Conservation (phyloP, 495 filamentous ascomycete genomes). For the Penicillium tannophilum region DNA sequence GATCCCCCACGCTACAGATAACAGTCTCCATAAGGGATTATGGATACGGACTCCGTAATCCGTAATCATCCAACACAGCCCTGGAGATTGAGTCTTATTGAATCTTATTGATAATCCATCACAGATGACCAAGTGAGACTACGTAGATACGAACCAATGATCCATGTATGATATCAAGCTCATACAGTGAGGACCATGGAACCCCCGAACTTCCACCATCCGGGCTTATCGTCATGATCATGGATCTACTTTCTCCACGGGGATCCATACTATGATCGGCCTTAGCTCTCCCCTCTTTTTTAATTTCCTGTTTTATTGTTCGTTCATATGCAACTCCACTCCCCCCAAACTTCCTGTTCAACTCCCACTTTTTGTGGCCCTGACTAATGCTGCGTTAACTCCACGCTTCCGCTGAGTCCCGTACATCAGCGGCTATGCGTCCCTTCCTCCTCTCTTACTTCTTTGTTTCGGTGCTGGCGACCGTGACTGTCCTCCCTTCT, state of each 20-base stretch:
- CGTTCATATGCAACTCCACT: constrained; percentile 26
- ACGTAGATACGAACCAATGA: no score
- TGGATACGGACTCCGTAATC: no score
- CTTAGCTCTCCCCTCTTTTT: constrained; percentile 33
- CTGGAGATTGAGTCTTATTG: no score
- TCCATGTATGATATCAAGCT: no score
- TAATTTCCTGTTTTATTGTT: constrained; percentile 23
- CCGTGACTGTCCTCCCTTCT: constrained; percentile 34
- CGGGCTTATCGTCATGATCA: constrained; percentile 22
- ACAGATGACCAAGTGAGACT: no score
- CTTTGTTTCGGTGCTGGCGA: constrained; percentile 21
- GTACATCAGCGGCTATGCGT: constrained; percentile 33
- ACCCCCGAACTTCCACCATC: constrained; percentile 9
- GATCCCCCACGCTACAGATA: neutral
- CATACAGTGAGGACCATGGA: constrained; percentile 2
- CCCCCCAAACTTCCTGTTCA: constrained; percentile 8
- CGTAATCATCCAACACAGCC: no score
- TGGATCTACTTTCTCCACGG: constrained; percentile 26
- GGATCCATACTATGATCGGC: constrained; percentile 30
- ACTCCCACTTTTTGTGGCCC: constrained; percentile 16
- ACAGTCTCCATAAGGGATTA: neutral
- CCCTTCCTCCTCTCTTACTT: constrained; percentile 19
- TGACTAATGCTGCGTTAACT: constrained; percentile 36
- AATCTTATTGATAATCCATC: no score
- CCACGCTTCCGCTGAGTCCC: constrained; percentile 39